Base-by-base conservation (phyloP, 1,284 basidiomycete species). In the Wolfiporia cocos region DNA sequence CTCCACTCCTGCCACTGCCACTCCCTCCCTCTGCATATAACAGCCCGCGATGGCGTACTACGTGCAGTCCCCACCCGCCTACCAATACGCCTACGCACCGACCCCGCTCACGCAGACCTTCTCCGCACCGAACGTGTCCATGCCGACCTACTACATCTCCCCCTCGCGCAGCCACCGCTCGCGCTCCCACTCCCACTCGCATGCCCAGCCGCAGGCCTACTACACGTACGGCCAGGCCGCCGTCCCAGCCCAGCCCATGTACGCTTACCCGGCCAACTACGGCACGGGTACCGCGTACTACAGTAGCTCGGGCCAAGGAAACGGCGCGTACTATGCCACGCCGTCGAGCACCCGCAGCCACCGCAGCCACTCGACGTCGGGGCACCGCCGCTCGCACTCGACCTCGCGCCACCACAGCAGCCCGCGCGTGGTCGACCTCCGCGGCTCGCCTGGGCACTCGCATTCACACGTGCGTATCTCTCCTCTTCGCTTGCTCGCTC, bases 341-440 rank as follows among this genome's bases (percentile, higher is more conserved):
- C n/a, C n/a, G 31, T 34, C 41, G 21, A 38, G 49, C 33, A 49
- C 44, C n/a, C 48, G 49, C 40, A 44, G 38, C 20, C 49, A 52
- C 37, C 44, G 46, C 26, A 49, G 52, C 47, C 55, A 52, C 43
- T 49, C 48, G 15, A 41, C 26, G 14, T 7, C 9, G 9, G 26
- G 26, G 14, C 26, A 39, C 39, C 52, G 43, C 31, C 54, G 54
- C 34, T 54, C 54, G 11, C 52, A 52, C 7, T 56, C 54, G 2
- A 42, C 50, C 14, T 46, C 54, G 21, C 48, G 53, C 17, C 21
- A 37, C 29, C 33, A 49, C 34, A 28, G 46, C 26, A 42, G 34
- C 41, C 29, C 38, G 23, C 39, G 33, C 22, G 31, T 43, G 31
- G 41, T 47, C 40, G 42, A 1, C 10, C 19, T 24, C 18, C 46